These are phyloP conservation scores for Phytophthora capsici DNA, from an alignment of 352 stramenopile genomes.

Conservation along the genomic window DNA sequence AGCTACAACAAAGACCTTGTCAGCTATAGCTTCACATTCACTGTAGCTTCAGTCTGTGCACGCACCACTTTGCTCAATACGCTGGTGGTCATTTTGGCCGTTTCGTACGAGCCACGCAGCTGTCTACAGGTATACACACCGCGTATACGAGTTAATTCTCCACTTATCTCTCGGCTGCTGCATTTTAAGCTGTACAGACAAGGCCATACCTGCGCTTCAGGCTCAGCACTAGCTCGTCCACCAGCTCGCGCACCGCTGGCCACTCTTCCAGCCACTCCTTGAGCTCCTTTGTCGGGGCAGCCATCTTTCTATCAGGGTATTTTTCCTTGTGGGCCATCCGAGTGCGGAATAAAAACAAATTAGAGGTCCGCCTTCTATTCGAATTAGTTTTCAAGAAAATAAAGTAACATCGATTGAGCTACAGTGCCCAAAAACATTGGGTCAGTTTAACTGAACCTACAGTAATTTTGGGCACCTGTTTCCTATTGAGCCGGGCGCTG, in stretches of 20 bases:
- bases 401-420: too few species aligned
- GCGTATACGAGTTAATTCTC: conserved; percentile 7
- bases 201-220: conserved; percentile 73
- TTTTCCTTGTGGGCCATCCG: background rate
- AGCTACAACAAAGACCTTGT: conserved; percentile 41
- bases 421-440: too few species aligned
- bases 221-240: conserved; percentile 79
- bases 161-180: background rate
- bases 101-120: conserved; percentile 81
- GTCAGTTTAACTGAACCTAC: too few species aligned
- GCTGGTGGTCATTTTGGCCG: conserved; percentile 77
- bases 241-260: conserved; percentile 68
- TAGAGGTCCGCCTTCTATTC: conserved; percentile 7
- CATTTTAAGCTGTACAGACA: background rate
- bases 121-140: conserved; percentile 43
- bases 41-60: conserved; percentile 5
- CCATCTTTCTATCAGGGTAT: conserved; percentile 13
- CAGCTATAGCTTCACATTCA: conserved; percentile 9
- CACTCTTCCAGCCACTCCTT: conserved; percentile 81
- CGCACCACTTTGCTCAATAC: conserved; percentile 77
- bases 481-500: too few species aligned
- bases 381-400: background rate
- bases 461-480: too few species aligned
- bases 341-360: conserved; percentile 7
- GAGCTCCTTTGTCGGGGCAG: conserved; percentile 41